Conservation (phyloP, 345 rosid species). For the Carallia pectinifolia region DNA sequence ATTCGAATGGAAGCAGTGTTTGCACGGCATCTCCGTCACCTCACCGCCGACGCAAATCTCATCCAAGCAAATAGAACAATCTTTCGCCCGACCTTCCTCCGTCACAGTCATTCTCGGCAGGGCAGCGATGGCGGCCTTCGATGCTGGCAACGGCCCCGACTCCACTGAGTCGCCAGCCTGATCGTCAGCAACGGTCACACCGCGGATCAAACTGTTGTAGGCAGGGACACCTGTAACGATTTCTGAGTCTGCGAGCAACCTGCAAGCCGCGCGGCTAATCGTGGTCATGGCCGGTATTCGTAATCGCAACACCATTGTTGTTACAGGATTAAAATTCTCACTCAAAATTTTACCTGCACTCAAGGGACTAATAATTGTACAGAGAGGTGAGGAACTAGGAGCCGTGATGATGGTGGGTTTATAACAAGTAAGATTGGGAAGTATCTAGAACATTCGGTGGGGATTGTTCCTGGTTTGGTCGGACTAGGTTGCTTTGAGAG, state of each 20-base stretch:
- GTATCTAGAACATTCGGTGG: too few relatives aligned
- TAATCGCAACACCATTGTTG: background rate
- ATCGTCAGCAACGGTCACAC: background rate
- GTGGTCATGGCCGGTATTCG: background rate
- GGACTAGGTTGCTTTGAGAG: too few relatives aligned
- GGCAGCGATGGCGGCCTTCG: constrained; percentile 21
- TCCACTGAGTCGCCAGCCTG: background rate
- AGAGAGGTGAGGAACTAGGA: too few relatives aligned
- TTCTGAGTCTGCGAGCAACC: too few relatives aligned
- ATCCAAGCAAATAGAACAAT: constrained; percentile 25
- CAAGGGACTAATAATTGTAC: too few relatives aligned
- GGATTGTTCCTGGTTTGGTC: too few relatives aligned
- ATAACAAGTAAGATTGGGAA: too few relatives aligned
- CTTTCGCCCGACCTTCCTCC: constrained; percentile 1
- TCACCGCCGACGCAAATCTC: constrained; percentile 4
- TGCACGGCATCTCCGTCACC: constrained; percentile 25
- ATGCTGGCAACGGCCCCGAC: constrained; percentile 12
- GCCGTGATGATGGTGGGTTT: too few relatives aligned
- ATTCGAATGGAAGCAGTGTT: constrained; percentile 21
- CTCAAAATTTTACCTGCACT: too few relatives aligned
- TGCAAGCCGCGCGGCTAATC: background rate
- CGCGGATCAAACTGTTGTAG: too few relatives aligned
- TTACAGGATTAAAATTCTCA: too few relatives aligned
- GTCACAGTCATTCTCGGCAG: constrained; percentile 10
- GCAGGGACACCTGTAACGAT: too few relatives aligned